Conservation (phyloP, 768 basidiomycete species). For the Termitomyces sp. region DNA sequence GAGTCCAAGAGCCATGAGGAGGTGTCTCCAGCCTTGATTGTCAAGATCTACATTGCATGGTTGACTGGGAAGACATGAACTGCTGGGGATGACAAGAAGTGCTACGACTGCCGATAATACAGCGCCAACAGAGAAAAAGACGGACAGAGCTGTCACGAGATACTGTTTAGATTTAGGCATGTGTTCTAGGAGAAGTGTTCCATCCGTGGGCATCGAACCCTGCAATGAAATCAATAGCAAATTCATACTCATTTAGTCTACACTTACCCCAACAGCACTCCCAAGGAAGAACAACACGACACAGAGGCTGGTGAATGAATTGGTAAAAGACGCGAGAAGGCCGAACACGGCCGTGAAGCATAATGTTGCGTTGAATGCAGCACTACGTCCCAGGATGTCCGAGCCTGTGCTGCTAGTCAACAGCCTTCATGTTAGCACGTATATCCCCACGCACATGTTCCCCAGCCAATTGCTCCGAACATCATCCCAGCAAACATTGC, state of each 20-base stretch:
- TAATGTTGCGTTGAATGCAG: conserved; percentile 91
- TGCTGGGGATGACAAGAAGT: conserved; percentile 71
- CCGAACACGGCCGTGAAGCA: conserved; percentile 91
- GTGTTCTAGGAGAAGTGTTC: conserved; percentile 88
- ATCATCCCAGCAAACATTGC: conserved; percentile 98
- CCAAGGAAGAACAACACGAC: conserved; percentile 82
- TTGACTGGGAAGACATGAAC: conserved; percentile 54
- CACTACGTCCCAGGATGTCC: conserved; percentile 82
- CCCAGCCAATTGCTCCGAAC: conserved; percentile 91
- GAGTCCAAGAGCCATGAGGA: conserved; percentile 72
- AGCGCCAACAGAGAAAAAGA: conserved; percentile 95
- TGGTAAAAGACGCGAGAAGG: conserved; percentile 69
- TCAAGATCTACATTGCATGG: conserved; percentile 63
- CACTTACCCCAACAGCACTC: conserved; percentile 85
- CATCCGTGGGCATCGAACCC: conserved; percentile 97
- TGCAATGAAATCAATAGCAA: conserved; percentile 21
- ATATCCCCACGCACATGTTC: conserved; percentile 59
- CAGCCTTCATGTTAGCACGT: not conserved
- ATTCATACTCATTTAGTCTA: not conserved
- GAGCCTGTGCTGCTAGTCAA: conserved; percentile 45
- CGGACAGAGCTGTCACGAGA: conserved; percentile 84
- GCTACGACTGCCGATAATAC: conserved; percentile 82
- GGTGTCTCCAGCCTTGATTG: conserved; percentile 89
- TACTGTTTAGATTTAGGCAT: conserved; percentile 91
- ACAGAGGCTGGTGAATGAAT: conserved; percentile 68